Base-by-base conservation (phyloP, 140 eudicot genomes). In the Senecio squalidus region DNA sequence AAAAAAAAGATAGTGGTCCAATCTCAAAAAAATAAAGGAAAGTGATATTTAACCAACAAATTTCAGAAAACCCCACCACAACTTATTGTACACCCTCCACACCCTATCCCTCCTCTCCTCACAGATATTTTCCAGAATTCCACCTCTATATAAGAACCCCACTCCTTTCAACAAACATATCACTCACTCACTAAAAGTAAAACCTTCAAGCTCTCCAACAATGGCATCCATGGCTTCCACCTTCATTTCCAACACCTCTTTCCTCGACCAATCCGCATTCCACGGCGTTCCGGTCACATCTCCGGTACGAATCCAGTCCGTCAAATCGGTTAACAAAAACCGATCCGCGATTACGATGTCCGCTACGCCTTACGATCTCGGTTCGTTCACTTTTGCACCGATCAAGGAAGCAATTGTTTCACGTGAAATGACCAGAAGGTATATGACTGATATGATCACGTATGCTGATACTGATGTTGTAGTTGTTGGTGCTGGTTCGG, bases 391-490 rank as follows among this genome's bases (percentile, higher is more conserved):
- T 3, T 88, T 88, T 73, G 36, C 34, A 5, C 96, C 96, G 28
- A 88, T 88, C 80, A 84, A 79, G 44, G 94, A 88, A 53, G 70
- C 96, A 21, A 78, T 88, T 28, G 96, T 88, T 10, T 52, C 96
- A 6, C 84, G 94, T 24, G 96, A 88, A 47, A 87, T 87, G 96
- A 87, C 94, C 39, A 62, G 96, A 6, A 74, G 96, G 73, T 88
- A 84, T 83, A 88, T 84, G 96, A 88, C 74, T 13, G 96, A 88
- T 51, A 78, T 81, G 90, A 81, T 88, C 26, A 78, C 94, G 13
- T 74, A 77, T 52, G 94, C 94, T 28, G 96, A 88, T 72, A 84
- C 94, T 36, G 94, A 88, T 60, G 96, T 84, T 4, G 87, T 88
- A 53, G 46, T 88, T 25, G 84, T 84, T 23, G 96, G 94, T 4